Evolutionary conservation across 352 stramenopile species (phyloP), one percentile per base, ranked within the genome.

Genomic region (Phytopythium litorale): DNA sequence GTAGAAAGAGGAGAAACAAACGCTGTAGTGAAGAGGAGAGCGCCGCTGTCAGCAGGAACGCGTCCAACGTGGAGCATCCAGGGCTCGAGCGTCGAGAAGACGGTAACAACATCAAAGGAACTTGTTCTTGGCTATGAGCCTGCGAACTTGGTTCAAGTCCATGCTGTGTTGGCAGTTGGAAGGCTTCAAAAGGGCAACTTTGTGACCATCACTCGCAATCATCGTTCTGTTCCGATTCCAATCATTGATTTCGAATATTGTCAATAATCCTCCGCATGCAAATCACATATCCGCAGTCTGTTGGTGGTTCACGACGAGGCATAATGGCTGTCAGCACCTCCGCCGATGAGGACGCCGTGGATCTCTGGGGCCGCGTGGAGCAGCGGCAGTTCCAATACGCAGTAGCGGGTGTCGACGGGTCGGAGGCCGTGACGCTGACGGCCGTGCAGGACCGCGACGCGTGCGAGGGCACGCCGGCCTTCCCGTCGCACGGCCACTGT

Each of bases 401-500:
- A 45, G 71, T 81, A 43, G 13, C 43, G 50, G 71, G 76, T 38
- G 13, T 16, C 33, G 4, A 48, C 3, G 19, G 35, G 18, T 13
- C 42, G 35, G 37, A 13, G 18, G 16, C 21, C n/a, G 56, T 75
- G 18, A 30, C 59, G 33, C 54, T 81, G 13, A 77, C 37, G 33
- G 74, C 71, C 7, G 60, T 82, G 46, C 74, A 79, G 51, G 69
- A 78, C 63, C 71, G 66, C 32, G 62, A 68, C 7, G 45, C 75
- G 7, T 82, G 74, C 54, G 37, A 59, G 45, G 74, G 71, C 16
- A 71, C 64, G 9, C 74, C 67, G 19, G 59, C 40, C 28, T 82
- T 78, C 50, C 71, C 76, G 37, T 85, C 76, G 58, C 76, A 85
- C 38, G 76, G 76, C 28, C 73, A 85, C 48, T 83, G 74, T 56